Conservation (phyloP, 1,284 basidiomycete species). For the Ganoderma lingzhi region DNA sequence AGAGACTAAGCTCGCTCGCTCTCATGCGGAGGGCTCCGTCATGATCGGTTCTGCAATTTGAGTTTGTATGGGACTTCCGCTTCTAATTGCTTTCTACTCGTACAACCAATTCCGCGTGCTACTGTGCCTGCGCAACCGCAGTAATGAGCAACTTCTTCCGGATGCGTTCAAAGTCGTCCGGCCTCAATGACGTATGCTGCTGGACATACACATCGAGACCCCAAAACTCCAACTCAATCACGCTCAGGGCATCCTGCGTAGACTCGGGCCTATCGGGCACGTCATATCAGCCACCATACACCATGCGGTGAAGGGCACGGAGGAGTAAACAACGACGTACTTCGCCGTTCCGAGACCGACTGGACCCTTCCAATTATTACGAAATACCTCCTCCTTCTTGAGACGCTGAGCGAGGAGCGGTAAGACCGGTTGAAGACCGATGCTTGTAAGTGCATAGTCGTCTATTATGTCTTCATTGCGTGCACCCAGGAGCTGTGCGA, state of each 20-base stretch:
- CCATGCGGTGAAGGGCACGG: constrained; percentile 6
- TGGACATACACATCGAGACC: constrained; percentile 46
- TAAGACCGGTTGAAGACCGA: constrained; percentile 47
- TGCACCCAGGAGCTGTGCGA: constrained; percentile 50
- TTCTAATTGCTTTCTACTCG: constrained; percentile 1
- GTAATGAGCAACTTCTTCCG: constrained; percentile 32
- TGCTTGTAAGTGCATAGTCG: constrained; percentile 52
- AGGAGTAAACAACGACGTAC: constrained; percentile 34
- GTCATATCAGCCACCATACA: constrained; percentile 1
- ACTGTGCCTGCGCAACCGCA: background rate
- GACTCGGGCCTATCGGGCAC: constrained; percentile 43
- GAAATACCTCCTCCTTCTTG: constrained; percentile 42
- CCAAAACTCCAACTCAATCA: constrained; percentile 47
- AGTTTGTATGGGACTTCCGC: background rate
- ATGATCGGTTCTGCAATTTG: background rate
- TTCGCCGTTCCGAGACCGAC: constrained; percentile 48
- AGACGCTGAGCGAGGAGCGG: constrained; percentile 45
- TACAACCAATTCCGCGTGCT: constrained; percentile 1
- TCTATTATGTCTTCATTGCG: constrained; percentile 48
- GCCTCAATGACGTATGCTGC: constrained; percentile 41
- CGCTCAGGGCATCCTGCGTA: constrained; percentile 45
- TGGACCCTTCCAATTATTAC: constrained; percentile 48
- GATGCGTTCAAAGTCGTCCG: constrained; percentile 44
- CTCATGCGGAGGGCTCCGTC: background rate
- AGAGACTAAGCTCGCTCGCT: too few species aligned